Conservation (phyloP, 305 asterid genomes). For the Solanum hybrid region DNA sequence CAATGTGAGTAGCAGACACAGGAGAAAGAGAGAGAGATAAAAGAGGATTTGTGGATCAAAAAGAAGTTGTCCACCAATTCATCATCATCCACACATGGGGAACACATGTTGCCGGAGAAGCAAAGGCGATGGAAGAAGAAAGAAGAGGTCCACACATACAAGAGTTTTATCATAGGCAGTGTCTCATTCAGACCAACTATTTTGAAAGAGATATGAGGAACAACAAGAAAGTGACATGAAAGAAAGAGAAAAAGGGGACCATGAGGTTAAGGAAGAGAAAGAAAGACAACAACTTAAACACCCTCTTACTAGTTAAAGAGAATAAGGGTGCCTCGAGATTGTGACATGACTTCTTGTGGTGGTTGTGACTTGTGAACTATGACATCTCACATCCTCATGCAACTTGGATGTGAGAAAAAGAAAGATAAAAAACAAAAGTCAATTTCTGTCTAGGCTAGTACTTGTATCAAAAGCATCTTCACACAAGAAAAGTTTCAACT, state of each 20-base stretch:
- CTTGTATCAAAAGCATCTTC: background rate
- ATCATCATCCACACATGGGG: conserved; percentile 19
- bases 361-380: background rate
- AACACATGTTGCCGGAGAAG: conserved; percentile 17
- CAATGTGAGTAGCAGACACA: background rate
- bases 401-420: background rate
- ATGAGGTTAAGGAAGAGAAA: background rate
- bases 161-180: conserved; percentile 25
- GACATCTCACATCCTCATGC: conserved; percentile 18
- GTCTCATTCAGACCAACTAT: conserved; percentile 46
- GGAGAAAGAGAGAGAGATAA: background rate
- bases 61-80: background rate
- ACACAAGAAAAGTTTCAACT: background rate
- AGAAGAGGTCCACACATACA: conserved; percentile 35
- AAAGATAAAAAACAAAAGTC: background rate
- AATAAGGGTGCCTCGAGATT: conserved; percentile 30
- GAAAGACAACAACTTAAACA: conserved; percentile 11
- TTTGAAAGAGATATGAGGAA: conserved; percentile 32
- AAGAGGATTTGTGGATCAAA: background rate
- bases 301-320: conserved; percentile 13
- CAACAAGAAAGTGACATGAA: conserved; percentile 27
- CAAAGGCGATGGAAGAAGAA: conserved; percentile 4
- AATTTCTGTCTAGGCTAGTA: background rate
- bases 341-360: conserved; percentile 22
- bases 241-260: background rate